A percentile compares a stretch with the other conserved stretches of the same genome.
Conservation (phyloP, 2,329 filamentous ascomycete genomes). For the Sarocladium kiliense region DNA sequence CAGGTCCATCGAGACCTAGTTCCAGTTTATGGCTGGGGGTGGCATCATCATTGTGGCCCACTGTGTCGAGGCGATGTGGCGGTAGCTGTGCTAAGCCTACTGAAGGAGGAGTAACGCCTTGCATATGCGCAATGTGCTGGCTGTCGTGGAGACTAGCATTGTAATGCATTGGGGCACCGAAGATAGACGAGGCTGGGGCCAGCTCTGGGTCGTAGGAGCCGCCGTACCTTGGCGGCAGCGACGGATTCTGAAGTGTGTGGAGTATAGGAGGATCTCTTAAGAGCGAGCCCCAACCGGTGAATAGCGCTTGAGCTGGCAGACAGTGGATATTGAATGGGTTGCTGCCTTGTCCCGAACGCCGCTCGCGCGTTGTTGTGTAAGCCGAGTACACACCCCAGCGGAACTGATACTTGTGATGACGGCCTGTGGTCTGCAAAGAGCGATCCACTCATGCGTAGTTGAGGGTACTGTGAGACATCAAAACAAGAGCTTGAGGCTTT, state of each 20-base stretch:
- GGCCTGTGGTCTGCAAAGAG: no score
- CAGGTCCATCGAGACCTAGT: not conserved
- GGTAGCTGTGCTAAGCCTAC: no score
- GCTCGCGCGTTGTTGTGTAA: no score
- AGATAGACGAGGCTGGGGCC: constrained; percentile 2
- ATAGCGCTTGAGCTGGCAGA: no score
- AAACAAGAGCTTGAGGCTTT: not conserved
- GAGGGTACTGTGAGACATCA: not conserved
- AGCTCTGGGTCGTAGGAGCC: not conserved
- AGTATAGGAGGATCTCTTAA: not conserved
- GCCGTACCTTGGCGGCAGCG: not conserved
- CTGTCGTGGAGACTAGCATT: constrained; percentile 19
- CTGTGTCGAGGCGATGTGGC: not conserved
- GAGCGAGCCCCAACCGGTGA: no score
- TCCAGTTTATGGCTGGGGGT: not conserved
- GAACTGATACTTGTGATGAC: no score
- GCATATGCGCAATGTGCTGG: constrained; percentile 29
- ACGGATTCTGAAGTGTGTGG: not conserved
- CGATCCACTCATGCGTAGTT: not conserved
- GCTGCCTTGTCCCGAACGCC: no score
- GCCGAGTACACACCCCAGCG: no score
- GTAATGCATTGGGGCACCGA: not conserved
- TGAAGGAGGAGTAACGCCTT: not conserved
- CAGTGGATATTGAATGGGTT: no score
- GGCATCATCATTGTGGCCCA: not conserved